Evolutionary conservation across 2,329 filamentous ascomycete species (phyloP), one percentile per base, ranked within the genome.

Genomic region (Nectriaceae sp.): DNA sequence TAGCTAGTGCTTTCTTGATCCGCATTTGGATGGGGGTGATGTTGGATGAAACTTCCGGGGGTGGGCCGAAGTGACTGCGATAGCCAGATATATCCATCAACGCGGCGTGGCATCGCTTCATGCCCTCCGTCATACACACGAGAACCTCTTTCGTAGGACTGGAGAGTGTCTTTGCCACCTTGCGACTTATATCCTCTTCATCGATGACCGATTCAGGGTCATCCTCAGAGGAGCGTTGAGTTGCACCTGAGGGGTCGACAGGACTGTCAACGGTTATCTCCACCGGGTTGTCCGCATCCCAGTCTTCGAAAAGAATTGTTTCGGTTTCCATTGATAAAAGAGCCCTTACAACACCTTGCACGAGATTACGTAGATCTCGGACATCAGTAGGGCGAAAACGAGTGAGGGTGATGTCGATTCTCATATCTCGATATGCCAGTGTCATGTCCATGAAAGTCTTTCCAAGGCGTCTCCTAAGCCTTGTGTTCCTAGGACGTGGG

Each of bases 371-470:
- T 22, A 84, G 65, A 4, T 69, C 65, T 31, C 68, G 64, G 18
- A 81, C 68, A 57, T 83, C 79, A 11, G 69, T 64, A 2, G 80
- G 78, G 11, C 64, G 65, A 48, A 83, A 79, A 1, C 75, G 70
- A 1, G 78, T 81, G 4, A 83, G 64, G 2, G 79, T 78, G n/a
- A 82, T 71, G 45, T 83, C 80, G 44, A 82, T 72, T 11, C 73
- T 71, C 49, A 84, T 72, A 55, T 84, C 81, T 61, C 80, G 72
- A 50, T 80, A 75, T 2, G 75, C 76, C 52, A 79, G 71, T 13
- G 80, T 82, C 45, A 84, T 68, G 47, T 79, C 74, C 49, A 83
- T 78, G 49, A 82, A 82, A 1, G 75, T 72, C 50, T 72, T 73
- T 4, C 75, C 72, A 16, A 84, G 65, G 31, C 71, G 68, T 37